Evolutionary conservation across 768 basidiomycete genomes (phyloP).

Genomic region (Suillus alpinus): DNA sequence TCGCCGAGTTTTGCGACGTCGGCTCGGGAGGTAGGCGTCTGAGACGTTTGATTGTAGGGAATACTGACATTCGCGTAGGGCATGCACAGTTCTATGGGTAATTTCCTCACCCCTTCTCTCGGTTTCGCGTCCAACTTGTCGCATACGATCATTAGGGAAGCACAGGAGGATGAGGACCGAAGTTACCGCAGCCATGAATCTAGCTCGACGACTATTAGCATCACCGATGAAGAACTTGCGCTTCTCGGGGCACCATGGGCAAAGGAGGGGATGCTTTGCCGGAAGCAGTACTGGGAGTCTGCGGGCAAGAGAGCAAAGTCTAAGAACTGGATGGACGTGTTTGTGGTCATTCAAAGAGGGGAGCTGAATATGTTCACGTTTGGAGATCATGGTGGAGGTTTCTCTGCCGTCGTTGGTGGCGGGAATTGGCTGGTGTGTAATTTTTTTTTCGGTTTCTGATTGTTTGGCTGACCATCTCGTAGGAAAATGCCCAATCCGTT

Average conservation of each 20-base stretch:
- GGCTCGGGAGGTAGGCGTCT: conserved; percentile 64
- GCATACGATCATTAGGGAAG: conserved; percentile 93
- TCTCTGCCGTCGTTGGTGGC: conserved; percentile 75
- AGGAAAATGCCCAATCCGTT: conserved; percentile 86
- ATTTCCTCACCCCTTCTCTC: conserved; percentile 80
- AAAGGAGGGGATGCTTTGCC: conserved; percentile 94
- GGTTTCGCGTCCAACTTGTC: conserved; percentile 96
- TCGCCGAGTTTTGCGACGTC: conserved; percentile 93
- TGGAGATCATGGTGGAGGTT: conserved; percentile 67
- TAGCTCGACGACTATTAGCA: conserved; percentile 72
- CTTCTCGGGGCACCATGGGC: conserved; percentile 97
- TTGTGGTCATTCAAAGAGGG: conserved; percentile 93
- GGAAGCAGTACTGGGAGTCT: conserved; percentile 93
- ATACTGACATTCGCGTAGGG: conserved; percentile 37
- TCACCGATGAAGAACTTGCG: conserved; percentile 93
- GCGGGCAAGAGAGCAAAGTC: conserved; percentile 81
- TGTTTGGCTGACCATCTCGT: conserved; percentile 8
- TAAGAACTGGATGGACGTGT: conserved; percentile 91
- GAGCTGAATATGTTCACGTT: conserved; percentile 96
- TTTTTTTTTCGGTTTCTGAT: conserved; percentile 2
- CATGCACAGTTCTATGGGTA: conserved; percentile 59
- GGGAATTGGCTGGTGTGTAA: conserved; percentile 95
- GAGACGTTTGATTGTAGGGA: not conserved
- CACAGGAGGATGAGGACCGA: conserved; percentile 82
- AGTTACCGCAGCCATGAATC: conserved; percentile 66